Evolutionary conservation across 1,139 yeast genomes (phyloP).

Genomic region (Kurtzmaniella natalensis): DNA sequence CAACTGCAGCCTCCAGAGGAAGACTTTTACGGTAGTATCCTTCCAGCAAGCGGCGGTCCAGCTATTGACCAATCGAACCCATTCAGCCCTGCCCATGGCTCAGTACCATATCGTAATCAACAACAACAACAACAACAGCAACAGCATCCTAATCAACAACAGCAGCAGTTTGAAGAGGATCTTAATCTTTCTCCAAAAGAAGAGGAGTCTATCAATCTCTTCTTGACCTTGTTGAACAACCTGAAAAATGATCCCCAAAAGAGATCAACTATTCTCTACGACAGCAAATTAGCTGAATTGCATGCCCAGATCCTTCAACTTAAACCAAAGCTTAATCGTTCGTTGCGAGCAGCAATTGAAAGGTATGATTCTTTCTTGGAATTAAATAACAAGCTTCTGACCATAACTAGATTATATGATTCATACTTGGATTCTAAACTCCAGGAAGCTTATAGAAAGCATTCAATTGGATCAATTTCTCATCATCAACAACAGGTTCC

Average conservation of each 20-base stretch:
- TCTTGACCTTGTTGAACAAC: constrained; percentile 61
- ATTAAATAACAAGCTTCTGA: constrained; percentile 76
- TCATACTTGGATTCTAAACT: constrained; percentile 68
- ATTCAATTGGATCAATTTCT: constrained; percentile 12
- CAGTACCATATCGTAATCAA: constrained; percentile 4
- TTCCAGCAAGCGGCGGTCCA: constrained; percentile 10
- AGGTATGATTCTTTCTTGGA: constrained; percentile 72
- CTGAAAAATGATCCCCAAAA: constrained; percentile 45
- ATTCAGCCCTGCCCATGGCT: neutral
- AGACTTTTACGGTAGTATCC: constrained; percentile 29
- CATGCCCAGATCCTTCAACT: constrained; percentile 61
- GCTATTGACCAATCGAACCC: constrained; percentile 6
- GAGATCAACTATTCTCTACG: constrained; percentile 53
- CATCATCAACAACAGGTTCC: constrained; percentile 6
- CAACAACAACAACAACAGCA: constrained; percentile 9
- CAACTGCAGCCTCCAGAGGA: constrained; percentile 12
- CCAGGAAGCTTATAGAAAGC: constrained; percentile 41
- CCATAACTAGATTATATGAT: constrained; percentile 77
- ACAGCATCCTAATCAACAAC: constrained; percentile 11
- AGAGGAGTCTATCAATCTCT: constrained; percentile 64
- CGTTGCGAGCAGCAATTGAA: constrained; percentile 58
- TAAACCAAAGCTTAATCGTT: constrained; percentile 71
- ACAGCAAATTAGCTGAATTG: constrained; percentile 57
- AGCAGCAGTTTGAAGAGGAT: constrained; percentile 21
- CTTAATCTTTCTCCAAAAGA: constrained; percentile 48